Conservation (phyloP, 768 basidiomycete genomes). For the Podaxis rugospora region DNA sequence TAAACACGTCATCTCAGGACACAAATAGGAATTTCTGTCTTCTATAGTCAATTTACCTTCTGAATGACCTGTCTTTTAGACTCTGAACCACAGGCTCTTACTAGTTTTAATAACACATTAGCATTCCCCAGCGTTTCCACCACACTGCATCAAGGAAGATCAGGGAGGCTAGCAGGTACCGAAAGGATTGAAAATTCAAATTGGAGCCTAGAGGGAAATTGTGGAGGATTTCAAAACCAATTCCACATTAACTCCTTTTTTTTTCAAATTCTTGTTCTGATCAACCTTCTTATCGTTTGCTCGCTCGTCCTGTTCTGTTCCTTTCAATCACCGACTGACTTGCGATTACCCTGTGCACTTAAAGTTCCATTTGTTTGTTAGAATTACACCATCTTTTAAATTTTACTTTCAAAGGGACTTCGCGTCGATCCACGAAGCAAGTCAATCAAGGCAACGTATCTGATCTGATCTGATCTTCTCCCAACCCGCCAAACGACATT, state of each 20-base stretch:
- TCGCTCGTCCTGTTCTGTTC: too few species aligned
- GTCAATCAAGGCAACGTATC: background rate
- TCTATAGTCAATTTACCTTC: background rate
- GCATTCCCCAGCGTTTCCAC: background rate
- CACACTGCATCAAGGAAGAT: background rate
- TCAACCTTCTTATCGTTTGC: background rate
- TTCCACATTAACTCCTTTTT: background rate
- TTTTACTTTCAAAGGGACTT: background rate
- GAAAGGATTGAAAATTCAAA: background rate
- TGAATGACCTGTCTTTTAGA: background rate
- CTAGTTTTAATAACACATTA: background rate
- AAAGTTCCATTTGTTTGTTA: background rate
- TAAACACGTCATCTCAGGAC: background rate
- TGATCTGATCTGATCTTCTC: background rate
- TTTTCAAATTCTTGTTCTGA: background rate
- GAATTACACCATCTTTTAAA: background rate
- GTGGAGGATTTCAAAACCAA: background rate
- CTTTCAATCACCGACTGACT: too few species aligned
- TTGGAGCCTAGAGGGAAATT: background rate
- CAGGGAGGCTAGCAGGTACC: background rate
- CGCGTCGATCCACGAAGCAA: background rate
- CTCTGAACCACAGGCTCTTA: background rate
- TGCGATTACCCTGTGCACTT: background rate
- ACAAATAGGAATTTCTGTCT: background rate
- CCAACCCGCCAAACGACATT: background rate